These are phyloP conservation scores for Leishmania arabica DNA, from an alignment of 208 protist species.

Conservation along the genomic window DNA sequence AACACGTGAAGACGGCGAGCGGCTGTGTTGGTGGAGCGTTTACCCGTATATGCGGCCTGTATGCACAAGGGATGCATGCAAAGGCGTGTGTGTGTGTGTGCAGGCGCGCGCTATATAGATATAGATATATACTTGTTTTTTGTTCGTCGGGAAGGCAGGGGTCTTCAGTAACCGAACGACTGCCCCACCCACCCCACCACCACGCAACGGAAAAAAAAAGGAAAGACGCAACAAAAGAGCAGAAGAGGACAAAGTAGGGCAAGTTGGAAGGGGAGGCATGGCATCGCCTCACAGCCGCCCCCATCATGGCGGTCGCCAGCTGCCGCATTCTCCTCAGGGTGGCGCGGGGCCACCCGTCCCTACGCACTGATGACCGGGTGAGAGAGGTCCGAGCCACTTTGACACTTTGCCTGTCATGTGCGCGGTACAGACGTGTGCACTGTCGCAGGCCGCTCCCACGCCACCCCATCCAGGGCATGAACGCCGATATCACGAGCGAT, in stretches of 20 bases:
- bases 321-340: neutral
- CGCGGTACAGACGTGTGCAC: neutral
- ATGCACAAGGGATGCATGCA: neutral
- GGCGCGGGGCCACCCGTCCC: no score
- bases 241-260: slow-evolving; percentile 6
- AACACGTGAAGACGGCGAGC: neutral
- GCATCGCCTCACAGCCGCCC: neutral
- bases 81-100: neutral
- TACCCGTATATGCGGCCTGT: neutral
- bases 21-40: neutral
- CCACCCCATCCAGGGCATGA: neutral
- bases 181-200: no score
- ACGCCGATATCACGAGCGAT: neutral
- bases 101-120: neutral
- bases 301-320: no score
- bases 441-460: neutral
- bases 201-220: neutral
- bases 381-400: neutral
- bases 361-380: neutral
- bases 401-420: neutral
- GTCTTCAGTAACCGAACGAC: neutral
- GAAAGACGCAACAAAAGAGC: no score
- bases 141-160: neutral
- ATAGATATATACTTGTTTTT: no score
- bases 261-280: neutral